A percentile compares a stretch with the other conserved stretches of the same genome.
These are phyloP conservation scores for Quambalaria eucalypti DNA, from an alignment of 1,284 basidiomycete genomes.

Conservation along the genomic window DNA sequence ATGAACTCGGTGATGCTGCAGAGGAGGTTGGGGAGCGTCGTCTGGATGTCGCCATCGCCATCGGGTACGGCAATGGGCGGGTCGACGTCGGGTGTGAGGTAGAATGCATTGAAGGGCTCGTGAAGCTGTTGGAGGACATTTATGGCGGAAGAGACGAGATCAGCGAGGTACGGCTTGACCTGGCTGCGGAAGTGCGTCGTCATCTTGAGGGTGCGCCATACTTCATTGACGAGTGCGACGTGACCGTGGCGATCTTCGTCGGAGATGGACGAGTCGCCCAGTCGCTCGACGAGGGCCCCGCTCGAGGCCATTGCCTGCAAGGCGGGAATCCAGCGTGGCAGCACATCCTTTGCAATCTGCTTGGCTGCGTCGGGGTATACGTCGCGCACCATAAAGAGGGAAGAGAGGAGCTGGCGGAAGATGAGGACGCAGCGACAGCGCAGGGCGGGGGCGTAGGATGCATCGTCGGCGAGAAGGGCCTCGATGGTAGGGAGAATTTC, in stretches of 20 bases:
- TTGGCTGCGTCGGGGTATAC: constrained; percentile 77
- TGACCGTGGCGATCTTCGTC: not conserved
- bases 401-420: constrained; percentile 79
- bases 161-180: constrained; percentile 21
- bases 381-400: constrained; percentile 87
- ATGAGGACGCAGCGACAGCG: constrained; percentile 74
- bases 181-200: constrained; percentile 29
- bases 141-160: constrained; percentile 10
- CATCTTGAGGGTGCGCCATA: constrained; percentile 24
- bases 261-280: not conserved
- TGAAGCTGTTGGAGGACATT: not conserved
- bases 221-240: not conserved
- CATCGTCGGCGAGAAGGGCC: constrained; percentile 15
- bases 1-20: constrained; percentile 74
- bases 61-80: constrained; percentile 60
- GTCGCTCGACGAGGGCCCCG: constrained; percentile 2
- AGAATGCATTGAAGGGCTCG: not conserved
- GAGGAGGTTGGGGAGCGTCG: constrained; percentile 56
- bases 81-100: not conserved
- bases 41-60: constrained; percentile 56
- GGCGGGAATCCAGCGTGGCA: constrained; percentile 64
- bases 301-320: constrained; percentile 19
- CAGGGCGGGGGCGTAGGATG: constrained; percentile 20
- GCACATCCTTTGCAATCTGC: constrained; percentile 67
- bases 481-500: constrained; percentile 37